phyloP scores from a whole-genome alignment of 2,329 filamentous ascomycete genomes.

The Stenocarpella maydis region DNA sequence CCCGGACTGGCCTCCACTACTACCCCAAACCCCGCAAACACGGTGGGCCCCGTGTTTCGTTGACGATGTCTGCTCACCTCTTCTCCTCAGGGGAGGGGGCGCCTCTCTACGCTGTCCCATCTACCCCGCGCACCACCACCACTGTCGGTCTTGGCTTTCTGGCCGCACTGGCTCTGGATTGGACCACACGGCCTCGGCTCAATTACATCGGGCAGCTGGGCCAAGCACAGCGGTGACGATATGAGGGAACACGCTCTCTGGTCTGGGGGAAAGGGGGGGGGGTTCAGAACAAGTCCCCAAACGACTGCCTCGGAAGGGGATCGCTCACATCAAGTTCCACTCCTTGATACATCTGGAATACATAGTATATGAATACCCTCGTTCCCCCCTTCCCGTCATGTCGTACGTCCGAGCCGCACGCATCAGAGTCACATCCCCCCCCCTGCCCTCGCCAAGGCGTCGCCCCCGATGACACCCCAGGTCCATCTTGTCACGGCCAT shows the following conservation, averaged over 20 bases:
- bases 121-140: slow-evolving; percentile 20
- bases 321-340: no score
- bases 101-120: no score
- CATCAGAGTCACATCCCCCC: not conserved
- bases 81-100: slow-evolving; percentile 4
- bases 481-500: slow-evolving; percentile 1
- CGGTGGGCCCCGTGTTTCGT: not conserved
- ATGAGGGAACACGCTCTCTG: not conserved
- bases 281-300: not conserved
- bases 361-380: slow-evolving; percentile 4
- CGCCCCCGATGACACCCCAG: not conserved
- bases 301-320: not conserved
- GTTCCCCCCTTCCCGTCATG: not conserved
- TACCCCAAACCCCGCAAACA: slow-evolving; percentile 23
- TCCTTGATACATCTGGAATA: not conserved
- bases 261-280: not conserved
- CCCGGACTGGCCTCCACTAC: not conserved
- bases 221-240: slow-evolving; percentile 3
- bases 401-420: not conserved
- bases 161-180: slow-evolving; percentile 6
- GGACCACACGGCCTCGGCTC: slow-evolving; percentile 18
- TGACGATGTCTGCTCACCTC: not conserved
- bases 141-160: not conserved
- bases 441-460: not conserved
- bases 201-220: slow-evolving; percentile 21